These are phyloP conservation scores for Eleusine indica DNA, from an alignment of 176 grass and related monocot species.

Conservation along the genomic window DNA sequence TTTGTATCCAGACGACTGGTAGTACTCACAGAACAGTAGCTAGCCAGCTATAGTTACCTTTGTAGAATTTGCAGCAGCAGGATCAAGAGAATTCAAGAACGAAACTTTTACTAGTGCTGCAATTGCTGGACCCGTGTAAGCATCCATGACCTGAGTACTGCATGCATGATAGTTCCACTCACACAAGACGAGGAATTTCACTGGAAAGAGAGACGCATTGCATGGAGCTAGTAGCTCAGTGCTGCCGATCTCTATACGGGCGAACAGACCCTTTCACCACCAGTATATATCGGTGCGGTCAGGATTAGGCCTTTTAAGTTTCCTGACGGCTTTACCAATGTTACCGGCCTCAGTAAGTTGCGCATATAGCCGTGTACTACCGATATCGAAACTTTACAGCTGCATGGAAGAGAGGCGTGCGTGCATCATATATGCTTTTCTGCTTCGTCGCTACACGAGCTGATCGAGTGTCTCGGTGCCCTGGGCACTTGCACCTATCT, in stretches of 20 bases:
- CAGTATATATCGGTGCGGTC: not conserved
- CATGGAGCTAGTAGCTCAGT: not conserved
- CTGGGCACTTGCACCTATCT: conserved; percentile 10
- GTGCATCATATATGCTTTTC: not conserved
- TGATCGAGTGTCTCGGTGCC: not conserved
- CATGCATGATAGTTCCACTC: not conserved
- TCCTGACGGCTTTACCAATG: not conserved
- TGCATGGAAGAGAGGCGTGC: not conserved
- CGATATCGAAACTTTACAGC: conserved; percentile 1
- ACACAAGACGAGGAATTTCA: not conserved
- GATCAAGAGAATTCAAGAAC: too few species aligned
- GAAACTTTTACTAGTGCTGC: conserved; percentile 2
- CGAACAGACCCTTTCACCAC: not conserved
- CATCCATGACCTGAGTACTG: not conserved
- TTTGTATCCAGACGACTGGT: not conserved
- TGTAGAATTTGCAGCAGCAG: not conserved
- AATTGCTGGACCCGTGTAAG: not conserved
- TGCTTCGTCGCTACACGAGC: not conserved
- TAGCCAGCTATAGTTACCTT: not conserved
- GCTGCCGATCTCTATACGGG: not conserved
- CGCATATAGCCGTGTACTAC: not conserved
- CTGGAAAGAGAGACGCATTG: not conserved
- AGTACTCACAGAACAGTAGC: not conserved
- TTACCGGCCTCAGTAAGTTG: not conserved
- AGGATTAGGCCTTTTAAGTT: conserved; percentile 7